Conservation (phyloP, 2,329 filamentous ascomycete genomes). For the Sclerotinia subarctica region DNA sequence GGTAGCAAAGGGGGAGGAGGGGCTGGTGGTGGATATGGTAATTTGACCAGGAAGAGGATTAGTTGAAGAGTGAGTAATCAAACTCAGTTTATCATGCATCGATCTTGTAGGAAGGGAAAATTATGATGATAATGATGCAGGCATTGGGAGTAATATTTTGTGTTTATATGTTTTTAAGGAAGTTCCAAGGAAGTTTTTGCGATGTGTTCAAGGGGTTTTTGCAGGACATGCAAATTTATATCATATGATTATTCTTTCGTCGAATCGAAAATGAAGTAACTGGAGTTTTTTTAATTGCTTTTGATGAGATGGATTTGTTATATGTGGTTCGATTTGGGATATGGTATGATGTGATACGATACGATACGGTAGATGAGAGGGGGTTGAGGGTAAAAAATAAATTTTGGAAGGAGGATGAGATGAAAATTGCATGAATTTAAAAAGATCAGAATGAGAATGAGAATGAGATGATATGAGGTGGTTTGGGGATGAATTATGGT, state of each 20-base stretch:
- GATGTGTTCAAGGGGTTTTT: not conserved
- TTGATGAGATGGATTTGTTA: not conserved
- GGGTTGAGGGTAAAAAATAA: not conserved
- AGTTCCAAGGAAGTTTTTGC: not conserved
- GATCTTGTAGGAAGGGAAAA: not conserved
- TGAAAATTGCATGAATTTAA: too few species aligned
- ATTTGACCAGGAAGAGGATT: conserved; percentile 19
- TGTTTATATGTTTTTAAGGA: conserved; percentile 8
- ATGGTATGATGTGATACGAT: not conserved
- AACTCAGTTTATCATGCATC: not conserved
- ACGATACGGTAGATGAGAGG: not conserved
- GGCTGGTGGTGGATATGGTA: conserved; percentile 5
- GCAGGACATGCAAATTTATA: not conserved
- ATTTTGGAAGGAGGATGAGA: too few species aligned
- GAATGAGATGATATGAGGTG: too few species aligned
- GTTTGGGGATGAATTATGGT: too few species aligned
- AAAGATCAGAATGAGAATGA: too few species aligned
- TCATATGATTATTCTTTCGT: not conserved
- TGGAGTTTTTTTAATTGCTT: not conserved
- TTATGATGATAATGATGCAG: conserved; percentile 9
- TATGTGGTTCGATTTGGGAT: not conserved
- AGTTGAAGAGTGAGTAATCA: not conserved
- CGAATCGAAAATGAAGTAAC: not conserved
- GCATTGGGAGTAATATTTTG: not conserved
- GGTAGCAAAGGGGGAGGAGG: conserved; percentile 6